These are phyloP conservation scores for Backusella psychrophila DNA, from an alignment of 192 early-diverging fungal species.

Conservation along the genomic window DNA sequence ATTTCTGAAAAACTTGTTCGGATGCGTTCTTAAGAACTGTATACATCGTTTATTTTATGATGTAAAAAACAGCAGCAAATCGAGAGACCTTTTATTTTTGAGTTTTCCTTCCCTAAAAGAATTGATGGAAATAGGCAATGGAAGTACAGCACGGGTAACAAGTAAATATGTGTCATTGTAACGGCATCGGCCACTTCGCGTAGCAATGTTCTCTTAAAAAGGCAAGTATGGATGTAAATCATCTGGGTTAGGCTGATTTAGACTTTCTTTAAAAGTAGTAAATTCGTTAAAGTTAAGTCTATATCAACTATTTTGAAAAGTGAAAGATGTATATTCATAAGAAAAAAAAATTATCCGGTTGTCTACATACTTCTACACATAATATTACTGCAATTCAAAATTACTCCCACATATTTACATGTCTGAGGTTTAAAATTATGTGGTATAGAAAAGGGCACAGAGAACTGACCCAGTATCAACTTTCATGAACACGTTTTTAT, in stretches of 20 bases:
- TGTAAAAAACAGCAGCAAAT: not conserved
- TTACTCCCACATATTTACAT: not conserved
- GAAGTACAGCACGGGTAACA: not conserved
- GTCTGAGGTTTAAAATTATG: not conserved
- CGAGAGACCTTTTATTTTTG: not conserved
- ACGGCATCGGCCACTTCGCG: not conserved
- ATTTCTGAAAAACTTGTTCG: not conserved
- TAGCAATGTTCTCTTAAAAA: not conserved
- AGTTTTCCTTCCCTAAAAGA: not conserved
- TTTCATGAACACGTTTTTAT: not conserved
- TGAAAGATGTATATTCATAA: not conserved
- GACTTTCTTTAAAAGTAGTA: not conserved
- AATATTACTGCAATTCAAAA: not conserved
- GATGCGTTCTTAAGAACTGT: not conserved
- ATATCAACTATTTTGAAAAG: not conserved
- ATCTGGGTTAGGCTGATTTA: not conserved
- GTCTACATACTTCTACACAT: not conserved
- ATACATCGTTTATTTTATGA: not conserved
- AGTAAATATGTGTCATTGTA: conserved; percentile 3
- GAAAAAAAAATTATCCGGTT: not conserved
- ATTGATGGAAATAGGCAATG: not conserved
- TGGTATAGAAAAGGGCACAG: not conserved
- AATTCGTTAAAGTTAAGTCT: not conserved
- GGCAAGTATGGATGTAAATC: conserved; percentile 5
- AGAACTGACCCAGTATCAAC: not conserved